Conservation (phyloP, 192 early-diverging fungal genomes). For the Backusella parvicylindrica region DNA sequence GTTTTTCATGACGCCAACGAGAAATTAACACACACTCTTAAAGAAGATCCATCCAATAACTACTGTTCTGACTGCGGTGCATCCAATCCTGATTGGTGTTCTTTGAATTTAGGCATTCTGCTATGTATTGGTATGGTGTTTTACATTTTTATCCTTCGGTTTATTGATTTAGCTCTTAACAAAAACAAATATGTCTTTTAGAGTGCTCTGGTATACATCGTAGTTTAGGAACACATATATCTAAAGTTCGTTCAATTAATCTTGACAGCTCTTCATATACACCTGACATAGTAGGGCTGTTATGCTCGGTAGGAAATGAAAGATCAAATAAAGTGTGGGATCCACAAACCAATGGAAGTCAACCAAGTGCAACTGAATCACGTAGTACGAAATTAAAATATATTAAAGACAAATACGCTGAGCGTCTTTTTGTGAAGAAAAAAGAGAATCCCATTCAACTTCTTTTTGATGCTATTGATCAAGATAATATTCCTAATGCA, state of each 20-base stretch:
- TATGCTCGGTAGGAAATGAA: slow-evolving; percentile 58
- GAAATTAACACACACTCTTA: neutral
- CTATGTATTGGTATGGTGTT: slow-evolving; percentile 60
- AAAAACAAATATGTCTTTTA: slow-evolving; percentile 21
- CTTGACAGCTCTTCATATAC: slow-evolving; percentile 65
- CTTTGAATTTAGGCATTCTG: slow-evolving; percentile 67
- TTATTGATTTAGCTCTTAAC: neutral
- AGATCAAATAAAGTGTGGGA: slow-evolving; percentile 66
- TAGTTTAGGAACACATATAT: slow-evolving; percentile 72
- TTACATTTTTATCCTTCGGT: neutral
- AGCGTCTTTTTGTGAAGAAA: slow-evolving; percentile 43
- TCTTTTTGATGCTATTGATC: slow-evolving; percentile 26
- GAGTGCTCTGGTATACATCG: slow-evolving; percentile 78
- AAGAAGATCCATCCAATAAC: slow-evolving; percentile 42
- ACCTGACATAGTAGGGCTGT: slow-evolving; percentile 56
- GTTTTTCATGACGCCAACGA: slow-evolving; percentile 7
- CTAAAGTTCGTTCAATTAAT: slow-evolving; percentile 68
- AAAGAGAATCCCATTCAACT: neutral
- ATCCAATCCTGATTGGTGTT: slow-evolving; percentile 67
- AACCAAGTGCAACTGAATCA: slow-evolving; percentile 41
- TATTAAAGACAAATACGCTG: slow-evolving; percentile 59
- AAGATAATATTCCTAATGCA: slow-evolving; percentile 38
- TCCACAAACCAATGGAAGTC: neutral
- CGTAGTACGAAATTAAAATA: slow-evolving; percentile 53
- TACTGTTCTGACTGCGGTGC: slow-evolving; percentile 68